A percentile compares a stretch with the other conserved stretches of the same genome.
Evolutionary conservation across 2,329 filamentous ascomycete species (phyloP).

Genomic region (Bipolaris bicolor): DNA sequence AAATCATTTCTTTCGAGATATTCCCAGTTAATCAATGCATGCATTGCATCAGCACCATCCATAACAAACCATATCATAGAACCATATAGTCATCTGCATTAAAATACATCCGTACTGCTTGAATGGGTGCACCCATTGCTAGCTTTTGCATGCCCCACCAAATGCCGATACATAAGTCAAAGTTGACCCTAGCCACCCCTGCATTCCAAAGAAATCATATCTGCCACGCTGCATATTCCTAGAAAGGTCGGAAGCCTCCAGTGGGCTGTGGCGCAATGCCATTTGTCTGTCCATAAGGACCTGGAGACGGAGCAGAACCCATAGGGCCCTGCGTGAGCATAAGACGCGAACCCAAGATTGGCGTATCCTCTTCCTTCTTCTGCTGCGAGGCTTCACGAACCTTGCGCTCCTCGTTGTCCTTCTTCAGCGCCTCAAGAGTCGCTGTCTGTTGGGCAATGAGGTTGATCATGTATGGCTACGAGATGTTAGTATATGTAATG

Average conservation of each 20-base stretch:
- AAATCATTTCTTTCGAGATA: no score
- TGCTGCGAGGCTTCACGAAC: slow-evolving; percentile 72
- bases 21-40: no score
- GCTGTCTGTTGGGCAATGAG: slow-evolving; percentile 89
- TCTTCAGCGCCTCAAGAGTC: slow-evolving; percentile 83
- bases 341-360: slow-evolving; percentile 87
- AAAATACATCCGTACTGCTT: slow-evolving; percentile 37
- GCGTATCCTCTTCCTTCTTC: slow-evolving; percentile 91
- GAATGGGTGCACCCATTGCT: slow-evolving; percentile 22
- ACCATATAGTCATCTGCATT: slow-evolving; percentile 34
- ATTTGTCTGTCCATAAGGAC: slow-evolving; percentile 79
- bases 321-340: slow-evolving; percentile 93
- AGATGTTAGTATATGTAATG: slow-evolving; percentile 7
- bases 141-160: slow-evolving; percentile 35
- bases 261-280: slow-evolving; percentile 90
- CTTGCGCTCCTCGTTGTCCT: slow-evolving; percentile 95
- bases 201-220: neutral
- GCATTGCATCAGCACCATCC: no score
- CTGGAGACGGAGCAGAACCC: slow-evolving; percentile 64
- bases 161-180: slow-evolving; percentile 36
- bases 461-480: slow-evolving; percentile 94
- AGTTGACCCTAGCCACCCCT: slow-evolving; percentile 3
- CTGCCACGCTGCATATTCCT: slow-evolving; percentile 8
- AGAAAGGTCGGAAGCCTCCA: slow-evolving; percentile 58
- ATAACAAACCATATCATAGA: neutral